Conservation (phyloP, 306 rosid genomes). For the Inga leiocalycina region DNA sequence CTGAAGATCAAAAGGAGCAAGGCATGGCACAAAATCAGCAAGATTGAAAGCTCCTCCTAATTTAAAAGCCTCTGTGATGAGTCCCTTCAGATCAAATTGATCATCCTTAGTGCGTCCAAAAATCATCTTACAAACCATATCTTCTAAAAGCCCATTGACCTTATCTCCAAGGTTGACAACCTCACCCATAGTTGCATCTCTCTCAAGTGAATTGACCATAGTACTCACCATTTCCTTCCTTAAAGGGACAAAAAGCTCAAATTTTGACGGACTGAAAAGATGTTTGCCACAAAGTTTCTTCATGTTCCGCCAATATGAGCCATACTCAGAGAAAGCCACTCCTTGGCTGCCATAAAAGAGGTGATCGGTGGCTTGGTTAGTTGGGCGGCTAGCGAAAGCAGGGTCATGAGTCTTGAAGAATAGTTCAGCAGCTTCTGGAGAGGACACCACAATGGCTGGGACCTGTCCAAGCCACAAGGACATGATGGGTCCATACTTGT, state of each 20-base stretch:
- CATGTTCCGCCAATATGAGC: constrained; percentile 40
- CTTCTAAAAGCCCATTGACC: not conserved
- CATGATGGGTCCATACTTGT: constrained; percentile 54
- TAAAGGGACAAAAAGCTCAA: constrained; percentile 23
- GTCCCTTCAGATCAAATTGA: constrained; percentile 28
- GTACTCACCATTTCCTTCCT: constrained; percentile 15
- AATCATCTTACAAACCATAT: constrained; percentile 2
- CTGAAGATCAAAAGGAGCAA: constrained; percentile 39
- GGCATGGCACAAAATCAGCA: constrained; percentile 40
- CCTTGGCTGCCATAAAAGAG: constrained; percentile 38
- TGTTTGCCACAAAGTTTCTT: constrained; percentile 37
- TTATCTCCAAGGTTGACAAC: constrained; percentile 11
- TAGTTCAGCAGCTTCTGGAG: constrained; percentile 50
- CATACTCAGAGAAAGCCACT: constrained; percentile 16
- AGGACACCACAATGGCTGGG: constrained; percentile 41
- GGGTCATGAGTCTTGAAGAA: constrained; percentile 61
- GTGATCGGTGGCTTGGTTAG: constrained; percentile 12
- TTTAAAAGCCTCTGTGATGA: not conserved
- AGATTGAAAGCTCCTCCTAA: constrained; percentile 23
- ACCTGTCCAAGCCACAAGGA: constrained; percentile 43
- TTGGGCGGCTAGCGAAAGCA: constrained; percentile 34
- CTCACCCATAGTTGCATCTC: not conserved
- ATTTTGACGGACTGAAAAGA: constrained; percentile 31
- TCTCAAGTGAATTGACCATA: not conserved
- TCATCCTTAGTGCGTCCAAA: constrained; percentile 8